These are phyloP conservation scores for Tuber magnatum DNA, from an alignment of 495 filamentous ascomycete species.

Conservation along the genomic window DNA sequence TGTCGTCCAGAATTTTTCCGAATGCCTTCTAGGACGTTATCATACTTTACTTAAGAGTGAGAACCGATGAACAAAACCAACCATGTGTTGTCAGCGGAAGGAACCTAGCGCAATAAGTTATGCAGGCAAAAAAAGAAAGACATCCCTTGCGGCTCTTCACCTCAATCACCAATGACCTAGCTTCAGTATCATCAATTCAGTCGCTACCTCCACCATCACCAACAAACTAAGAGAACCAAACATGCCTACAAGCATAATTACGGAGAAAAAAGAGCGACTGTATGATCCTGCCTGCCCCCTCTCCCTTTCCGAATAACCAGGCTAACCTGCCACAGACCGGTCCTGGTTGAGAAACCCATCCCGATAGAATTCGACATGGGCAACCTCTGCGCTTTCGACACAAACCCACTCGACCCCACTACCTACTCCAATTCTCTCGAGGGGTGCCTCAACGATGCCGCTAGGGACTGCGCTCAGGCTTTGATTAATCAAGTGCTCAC, in stretches of 20 bases:
- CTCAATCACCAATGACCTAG: background rate
- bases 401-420: slow-evolving; percentile 60
- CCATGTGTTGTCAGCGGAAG: background rate
- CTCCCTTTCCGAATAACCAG: background rate
- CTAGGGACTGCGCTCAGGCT: slow-evolving; percentile 78
- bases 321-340: slow-evolving; percentile 9
- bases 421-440: slow-evolving; percentile 48
- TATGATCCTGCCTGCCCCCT: slow-evolving; percentile 4
- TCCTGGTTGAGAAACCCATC: slow-evolving; percentile 63
- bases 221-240: background rate
- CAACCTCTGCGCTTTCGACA: slow-evolving; percentile 70
- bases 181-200: background rate
- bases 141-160: background rate
- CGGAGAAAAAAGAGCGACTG: slow-evolving; percentile 29
- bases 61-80: background rate
- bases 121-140: background rate
- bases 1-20: background rate
- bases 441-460: slow-evolving; percentile 55
- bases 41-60: background rate
- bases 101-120: background rate
- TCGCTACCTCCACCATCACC: background rate
- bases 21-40: too few relatives aligned
- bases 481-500: slow-evolving; percentile 85
- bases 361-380: slow-evolving; percentile 91
- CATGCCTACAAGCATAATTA: background rate